Evolutionary conservation across 2,329 filamentous ascomycete genomes (phyloP).

Genomic region (Aspergillus thermomutatus): DNA sequence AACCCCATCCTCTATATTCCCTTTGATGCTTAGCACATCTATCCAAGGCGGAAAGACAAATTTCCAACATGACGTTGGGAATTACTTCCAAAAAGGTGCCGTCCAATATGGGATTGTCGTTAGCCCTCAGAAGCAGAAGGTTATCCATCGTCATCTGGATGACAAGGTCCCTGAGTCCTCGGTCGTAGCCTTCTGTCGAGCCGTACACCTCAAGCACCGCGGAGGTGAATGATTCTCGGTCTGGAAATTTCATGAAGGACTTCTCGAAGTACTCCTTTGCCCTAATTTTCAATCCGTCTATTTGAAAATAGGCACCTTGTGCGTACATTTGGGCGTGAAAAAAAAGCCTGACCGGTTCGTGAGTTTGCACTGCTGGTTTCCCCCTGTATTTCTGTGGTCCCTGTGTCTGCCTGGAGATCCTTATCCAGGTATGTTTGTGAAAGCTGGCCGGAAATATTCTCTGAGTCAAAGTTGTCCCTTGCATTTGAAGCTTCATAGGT

Average conservation of each 20-base stretch:
- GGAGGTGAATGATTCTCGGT: not conserved
- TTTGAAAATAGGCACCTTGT: not conserved
- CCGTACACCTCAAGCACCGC: not conserved
- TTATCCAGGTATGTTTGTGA: too few relatives aligned
- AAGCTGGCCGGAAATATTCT: too few relatives aligned
- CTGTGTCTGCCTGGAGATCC: too few relatives aligned
- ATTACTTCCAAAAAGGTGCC: not conserved
- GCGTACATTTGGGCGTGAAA: not conserved
- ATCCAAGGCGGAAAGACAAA: not conserved
- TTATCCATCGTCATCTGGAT: not conserved
- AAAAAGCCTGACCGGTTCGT: not conserved
- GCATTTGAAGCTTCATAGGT: not conserved
- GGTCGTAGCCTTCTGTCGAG: not conserved
- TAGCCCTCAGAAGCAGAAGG: not conserved
- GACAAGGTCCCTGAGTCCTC: not conserved
- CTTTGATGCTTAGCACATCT: not conserved
- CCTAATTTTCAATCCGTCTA: not conserved
- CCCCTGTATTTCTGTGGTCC: not conserved
- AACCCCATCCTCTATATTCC: too few relatives aligned
- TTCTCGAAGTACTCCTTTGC: not conserved
- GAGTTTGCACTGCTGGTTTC: not conserved
- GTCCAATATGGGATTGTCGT: not conserved
- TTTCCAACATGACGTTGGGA: not conserved
- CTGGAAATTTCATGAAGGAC: not conserved
- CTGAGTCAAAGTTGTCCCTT: too few relatives aligned